These are phyloP conservation scores for Fraxinus anomala DNA, from an alignment of 257 asterid species.

Conservation along the genomic window DNA sequence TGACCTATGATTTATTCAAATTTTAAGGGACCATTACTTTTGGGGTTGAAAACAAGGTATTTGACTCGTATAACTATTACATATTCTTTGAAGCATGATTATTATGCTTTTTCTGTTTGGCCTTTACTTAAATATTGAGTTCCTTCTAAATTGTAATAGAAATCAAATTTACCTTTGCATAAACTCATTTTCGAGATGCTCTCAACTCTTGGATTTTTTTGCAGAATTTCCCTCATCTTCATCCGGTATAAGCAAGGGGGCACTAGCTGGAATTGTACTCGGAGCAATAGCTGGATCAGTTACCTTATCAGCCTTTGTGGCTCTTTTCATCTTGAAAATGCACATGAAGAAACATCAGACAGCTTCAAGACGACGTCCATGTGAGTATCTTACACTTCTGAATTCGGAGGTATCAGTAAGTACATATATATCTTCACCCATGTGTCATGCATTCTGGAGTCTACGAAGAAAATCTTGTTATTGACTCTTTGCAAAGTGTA, in stretches of 20 bases:
- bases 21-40: background rate
- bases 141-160: background rate
- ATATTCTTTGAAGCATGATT: background rate
- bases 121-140: background rate
- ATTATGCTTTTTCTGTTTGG: background rate
- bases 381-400: conserved; percentile 52
- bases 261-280: conserved; percentile 70
- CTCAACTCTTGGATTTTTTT: conserved; percentile 25
- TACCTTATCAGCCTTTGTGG: conserved; percentile 59
- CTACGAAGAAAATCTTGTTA: background rate
- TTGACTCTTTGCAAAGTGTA: background rate
- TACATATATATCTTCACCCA: background rate
- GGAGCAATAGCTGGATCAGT: conserved; percentile 83
- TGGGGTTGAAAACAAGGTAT: background rate
- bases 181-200: background rate
- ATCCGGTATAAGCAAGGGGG: conserved; percentile 78
- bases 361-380: conserved; percentile 57
- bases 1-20: background rate
- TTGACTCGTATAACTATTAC: background rate
- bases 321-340: conserved; percentile 60
- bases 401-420: conserved; percentile 3
- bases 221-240: conserved; percentile 52
- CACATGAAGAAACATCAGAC: conserved; percentile 42
- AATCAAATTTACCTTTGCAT: background rate
- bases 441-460: background rate